A percentile compares a stretch with the other conserved stretches of the same genome.
These are phyloP conservation scores for Suhomyces atakaporum DNA, from an alignment of 1,139 yeast genomes.

Conservation along the genomic window DNA sequence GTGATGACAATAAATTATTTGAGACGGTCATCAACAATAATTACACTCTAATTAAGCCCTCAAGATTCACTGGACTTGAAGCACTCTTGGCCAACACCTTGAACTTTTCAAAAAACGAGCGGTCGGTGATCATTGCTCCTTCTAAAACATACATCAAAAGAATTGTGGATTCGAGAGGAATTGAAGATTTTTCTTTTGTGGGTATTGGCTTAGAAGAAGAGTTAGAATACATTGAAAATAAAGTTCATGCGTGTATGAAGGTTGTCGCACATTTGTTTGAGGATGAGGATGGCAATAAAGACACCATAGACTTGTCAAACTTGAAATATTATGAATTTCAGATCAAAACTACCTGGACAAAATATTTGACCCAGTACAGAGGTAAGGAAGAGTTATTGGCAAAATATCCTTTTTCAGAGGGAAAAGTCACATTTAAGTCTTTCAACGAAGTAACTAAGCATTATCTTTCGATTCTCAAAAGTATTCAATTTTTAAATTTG, in stretches of 20 bases:
- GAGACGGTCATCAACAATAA: slow-evolving; percentile 8
- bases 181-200: background rate
- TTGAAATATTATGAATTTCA: slow-evolving; percentile 15
- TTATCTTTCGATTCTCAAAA: slow-evolving; percentile 9
- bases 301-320: slow-evolving; percentile 9
- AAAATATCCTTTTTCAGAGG: slow-evolving; percentile 13
- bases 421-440: background rate
- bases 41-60: slow-evolving; percentile 4
- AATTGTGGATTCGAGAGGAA: background rate
- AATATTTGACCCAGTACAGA: slow-evolving; percentile 7
- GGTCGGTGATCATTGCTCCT: slow-evolving; percentile 36
- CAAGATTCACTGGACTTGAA: slow-evolving; percentile 6
- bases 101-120: slow-evolving; percentile 18
- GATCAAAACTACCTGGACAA: slow-evolving; percentile 14
- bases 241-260: slow-evolving; percentile 1
- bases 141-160: slow-evolving; percentile 5
- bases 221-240: background rate
- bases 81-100: slow-evolving; percentile 3
- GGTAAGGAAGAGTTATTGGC: slow-evolving; percentile 1
- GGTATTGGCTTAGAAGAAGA: slow-evolving; percentile 8
- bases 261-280: slow-evolving; percentile 14
- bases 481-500: slow-evolving; percentile 9
- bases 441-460: slow-evolving; percentile 11
- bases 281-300: slow-evolving; percentile 1
- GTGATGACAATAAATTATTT: background rate